Conservation (phyloP, 2,329 filamentous ascomycete species). For the Chalaropsis thielavioides region DNA sequence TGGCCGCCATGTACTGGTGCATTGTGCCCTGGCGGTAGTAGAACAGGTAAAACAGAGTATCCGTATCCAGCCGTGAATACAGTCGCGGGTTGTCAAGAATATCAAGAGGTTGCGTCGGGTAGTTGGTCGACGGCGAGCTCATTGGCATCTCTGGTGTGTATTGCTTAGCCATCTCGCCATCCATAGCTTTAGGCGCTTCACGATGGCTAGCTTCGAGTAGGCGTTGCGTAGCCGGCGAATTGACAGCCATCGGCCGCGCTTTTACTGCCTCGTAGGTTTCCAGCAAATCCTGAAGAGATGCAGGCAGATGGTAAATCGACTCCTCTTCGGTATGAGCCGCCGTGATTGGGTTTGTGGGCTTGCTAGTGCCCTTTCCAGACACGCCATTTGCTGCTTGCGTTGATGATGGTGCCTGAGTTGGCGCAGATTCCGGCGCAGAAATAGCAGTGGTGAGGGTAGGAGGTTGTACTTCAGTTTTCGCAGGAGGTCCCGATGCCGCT, state of each 20-base stretch:
- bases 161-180: slow-evolving; percentile 67
- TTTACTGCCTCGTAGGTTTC: slow-evolving; percentile 81
- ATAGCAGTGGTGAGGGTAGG: neutral
- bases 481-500: neutral
- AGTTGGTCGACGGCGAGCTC: slow-evolving; percentile 60
- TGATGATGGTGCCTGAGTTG: neutral
- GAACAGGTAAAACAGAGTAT: slow-evolving; percentile 96
- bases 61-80: slow-evolving; percentile 81
- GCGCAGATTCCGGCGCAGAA: neutral
- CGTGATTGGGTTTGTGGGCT: slow-evolving; percentile 21
- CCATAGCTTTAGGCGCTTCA: slow-evolving; percentile 57
- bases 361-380: slow-evolving; percentile 35
- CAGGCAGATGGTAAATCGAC: slow-evolving; percentile 83
- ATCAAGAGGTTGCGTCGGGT: slow-evolving; percentile 79
- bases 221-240: slow-evolving; percentile 52
- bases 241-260: slow-evolving; percentile 46
- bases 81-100: slow-evolving; percentile 85
- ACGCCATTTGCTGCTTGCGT: slow-evolving; percentile 22
- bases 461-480: neutral
- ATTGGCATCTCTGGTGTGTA: slow-evolving; percentile 75
- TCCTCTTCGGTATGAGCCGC: slow-evolving; percentile 41
- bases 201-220: slow-evolving; percentile 63
- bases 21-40: slow-evolving; percentile 97
- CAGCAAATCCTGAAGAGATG: slow-evolving; percentile 75
- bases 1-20: slow-evolving; percentile 88